phyloP scores from a whole-genome alignment of 2,329 filamentous ascomycete species.

The Fusarium concolor region DNA sequence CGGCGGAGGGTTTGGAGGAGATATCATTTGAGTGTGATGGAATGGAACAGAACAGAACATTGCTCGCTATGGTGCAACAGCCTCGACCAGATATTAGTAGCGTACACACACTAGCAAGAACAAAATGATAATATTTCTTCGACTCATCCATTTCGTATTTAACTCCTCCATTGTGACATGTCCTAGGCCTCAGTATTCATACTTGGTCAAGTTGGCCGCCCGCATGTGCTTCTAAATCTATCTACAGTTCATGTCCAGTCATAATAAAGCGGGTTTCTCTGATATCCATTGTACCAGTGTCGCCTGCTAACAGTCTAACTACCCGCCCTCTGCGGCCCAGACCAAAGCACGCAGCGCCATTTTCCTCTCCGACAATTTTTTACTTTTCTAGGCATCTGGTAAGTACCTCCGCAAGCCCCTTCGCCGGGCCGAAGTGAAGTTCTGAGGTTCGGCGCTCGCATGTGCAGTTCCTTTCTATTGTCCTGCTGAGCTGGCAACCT shows the following conservation, averaged over 20 bases:
- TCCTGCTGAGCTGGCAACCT: conserved; percentile 57
- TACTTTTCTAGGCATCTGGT: not conserved
- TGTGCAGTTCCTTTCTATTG: conserved; percentile 42
- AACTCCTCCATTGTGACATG: not conserved
- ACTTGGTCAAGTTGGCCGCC: conserved; percentile 6
- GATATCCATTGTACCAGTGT: not conserved
- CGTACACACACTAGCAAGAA: conserved; percentile 11
- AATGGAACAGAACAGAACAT: too few species aligned
- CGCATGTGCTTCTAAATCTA: conserved; percentile 34
- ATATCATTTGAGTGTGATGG: conserved; percentile 42
- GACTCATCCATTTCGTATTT: not conserved
- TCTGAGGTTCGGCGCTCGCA: not conserved
- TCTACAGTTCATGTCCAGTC: conserved; percentile 40
- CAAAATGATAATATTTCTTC: conserved; percentile 22
- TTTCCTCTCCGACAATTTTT: not conserved
- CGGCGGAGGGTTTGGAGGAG: conserved; percentile 51
- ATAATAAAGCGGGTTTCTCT: conserved; percentile 24
- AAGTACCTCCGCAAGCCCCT: conserved; percentile 15
- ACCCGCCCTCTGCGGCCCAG: conserved; percentile 12
- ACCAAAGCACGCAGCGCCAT: not conserved
- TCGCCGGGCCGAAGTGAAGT: conserved; percentile 16
- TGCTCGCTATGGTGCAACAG: not conserved
- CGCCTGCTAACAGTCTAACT: conserved; percentile 19
- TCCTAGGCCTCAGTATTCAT: not conserved
- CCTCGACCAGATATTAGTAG: conserved; percentile 7